These are phyloP conservation scores for Kitagawia praeruptora DNA, from an alignment of 129 eudicot species.

Conservation along the genomic window DNA sequence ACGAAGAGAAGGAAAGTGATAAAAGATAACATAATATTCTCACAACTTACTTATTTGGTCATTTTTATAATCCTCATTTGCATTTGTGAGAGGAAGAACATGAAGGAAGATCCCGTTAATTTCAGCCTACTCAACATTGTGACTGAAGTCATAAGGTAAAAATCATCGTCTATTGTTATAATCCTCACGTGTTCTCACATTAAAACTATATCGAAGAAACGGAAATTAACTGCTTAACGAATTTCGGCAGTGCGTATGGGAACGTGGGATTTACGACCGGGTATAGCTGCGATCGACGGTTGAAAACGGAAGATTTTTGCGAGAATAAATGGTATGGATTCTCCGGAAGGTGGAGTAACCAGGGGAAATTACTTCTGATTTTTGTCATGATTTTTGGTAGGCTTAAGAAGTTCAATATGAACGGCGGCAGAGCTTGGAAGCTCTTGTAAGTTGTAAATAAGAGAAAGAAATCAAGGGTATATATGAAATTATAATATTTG, in stretches of 20 bases:
- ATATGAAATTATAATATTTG: too few relatives aligned
- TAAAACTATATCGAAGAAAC: neutral
- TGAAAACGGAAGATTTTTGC: slow-evolving; percentile 38
- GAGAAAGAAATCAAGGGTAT: too few relatives aligned
- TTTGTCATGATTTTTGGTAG: slow-evolving; percentile 85
- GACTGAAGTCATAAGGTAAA: slow-evolving; percentile 75
- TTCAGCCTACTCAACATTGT: slow-evolving; percentile 59
- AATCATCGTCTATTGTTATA: neutral
- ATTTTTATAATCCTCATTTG: slow-evolving; percentile 58
- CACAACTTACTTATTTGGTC: slow-evolving; percentile 40
- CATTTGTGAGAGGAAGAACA: slow-evolving; percentile 55
- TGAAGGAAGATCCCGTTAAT: slow-evolving; percentile 77
- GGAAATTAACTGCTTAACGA: too few relatives aligned
- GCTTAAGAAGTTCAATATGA: slow-evolving; percentile 68
- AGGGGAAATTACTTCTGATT: slow-evolving; percentile 55
- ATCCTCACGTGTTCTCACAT: neutral
- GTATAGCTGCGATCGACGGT: slow-evolving; percentile 51
- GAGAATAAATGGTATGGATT: slow-evolving; percentile 65
- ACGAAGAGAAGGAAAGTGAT: neutral
- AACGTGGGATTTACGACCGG: slow-evolving; percentile 85
- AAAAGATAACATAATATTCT: neutral
- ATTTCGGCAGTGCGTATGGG: slow-evolving; percentile 60
- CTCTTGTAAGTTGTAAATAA: slow-evolving; percentile 36
- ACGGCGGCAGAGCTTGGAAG: slow-evolving; percentile 80
- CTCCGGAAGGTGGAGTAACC: slow-evolving; percentile 71